Conservation (phyloP, 2,329 filamentous ascomycete genomes). For the Fusarium nematophilum region DNA sequence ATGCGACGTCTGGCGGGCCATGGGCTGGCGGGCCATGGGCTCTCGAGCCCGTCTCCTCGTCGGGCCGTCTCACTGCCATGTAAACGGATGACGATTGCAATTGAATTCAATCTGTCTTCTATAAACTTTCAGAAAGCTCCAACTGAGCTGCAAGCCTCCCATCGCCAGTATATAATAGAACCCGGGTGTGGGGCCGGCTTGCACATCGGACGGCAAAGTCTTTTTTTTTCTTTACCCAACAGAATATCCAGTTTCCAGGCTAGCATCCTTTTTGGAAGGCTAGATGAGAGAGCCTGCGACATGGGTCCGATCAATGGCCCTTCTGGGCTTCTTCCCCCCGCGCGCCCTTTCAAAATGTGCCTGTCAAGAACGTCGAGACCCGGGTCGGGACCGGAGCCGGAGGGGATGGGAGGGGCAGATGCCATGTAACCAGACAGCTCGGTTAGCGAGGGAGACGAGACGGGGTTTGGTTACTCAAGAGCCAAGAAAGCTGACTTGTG, state of each 20-base stretch:
- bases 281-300: conserved; percentile 7
- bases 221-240: not conserved
- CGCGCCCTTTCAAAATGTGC: conserved; percentile 4
- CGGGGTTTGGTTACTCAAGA: not conserved
- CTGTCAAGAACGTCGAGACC: not conserved
- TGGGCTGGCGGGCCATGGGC: too few relatives aligned
- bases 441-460: not conserved
- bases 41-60: not conserved
- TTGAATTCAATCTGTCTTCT: not conserved
- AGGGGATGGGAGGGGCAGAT: conserved; percentile 7
- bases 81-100: not conserved
- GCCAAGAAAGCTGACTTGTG: not conserved
- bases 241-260: not conserved
- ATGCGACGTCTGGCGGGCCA: conserved; percentile 9
- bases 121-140: not conserved
- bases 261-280: conserved; percentile 2
- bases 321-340: conserved; percentile 12
- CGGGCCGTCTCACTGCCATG: conserved; percentile 5
- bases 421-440: conserved; percentile 1
- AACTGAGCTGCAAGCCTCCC: not conserved
- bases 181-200: conserved; percentile 17
- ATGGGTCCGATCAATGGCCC: conserved; percentile 14
- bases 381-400: conserved; percentile 26
- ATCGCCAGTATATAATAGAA: conserved; percentile 11
- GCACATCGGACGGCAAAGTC: not conserved